Evolutionary conservation across 306 rosid genomes (phyloP), one percentile per base, ranked within the genome.

Genomic region (Quercus agrifolia): DNA sequence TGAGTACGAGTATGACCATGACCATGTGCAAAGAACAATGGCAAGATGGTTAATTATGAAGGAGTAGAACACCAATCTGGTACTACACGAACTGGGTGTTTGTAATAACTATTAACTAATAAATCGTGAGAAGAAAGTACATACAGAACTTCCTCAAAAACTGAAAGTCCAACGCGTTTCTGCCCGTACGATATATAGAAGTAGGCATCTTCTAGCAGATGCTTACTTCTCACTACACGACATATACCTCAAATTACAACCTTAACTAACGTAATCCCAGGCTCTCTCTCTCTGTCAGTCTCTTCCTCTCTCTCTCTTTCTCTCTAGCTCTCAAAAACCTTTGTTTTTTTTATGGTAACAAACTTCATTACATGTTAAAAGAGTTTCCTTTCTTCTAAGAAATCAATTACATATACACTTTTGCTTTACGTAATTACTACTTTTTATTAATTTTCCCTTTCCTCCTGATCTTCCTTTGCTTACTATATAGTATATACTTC

Each of bases 101-200:
- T 5, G 62, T 2, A 67, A 67, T 6, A 33, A 33, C 55, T 4
- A 57, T 58, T 2, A 41, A 41, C 11, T 41, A 41, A 41, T 2
- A 41, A 41, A 8, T 41, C 3, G 46, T 8, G 46, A 41, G 46
- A 41, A 71, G 75, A 41, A 31, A 31, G 57, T 2, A 6, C 4
- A 2, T 63, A 27, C 41, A 58, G 46, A 52, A 54, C 21, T 64
- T 75, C 84, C 76, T 70, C 78, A 56, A 23, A 78, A 10, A 54
- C 52, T 77, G 78, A 70, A 77, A 44, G 41, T 27, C 75, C 62
- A 83, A 70, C 76, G 56, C 76, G 66, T 63, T 70, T 49, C 71
- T 21, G 28, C 68, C 67, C 59, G 28, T 35, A 27, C 33, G 5
- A 5, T 7, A 17, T 23, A 4, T 30, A 20, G 17, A 18, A 58